phyloP scores from a whole-genome alignment of 495 filamentous ascomycete species.

The Aspergillus cavernicola region DNA sequence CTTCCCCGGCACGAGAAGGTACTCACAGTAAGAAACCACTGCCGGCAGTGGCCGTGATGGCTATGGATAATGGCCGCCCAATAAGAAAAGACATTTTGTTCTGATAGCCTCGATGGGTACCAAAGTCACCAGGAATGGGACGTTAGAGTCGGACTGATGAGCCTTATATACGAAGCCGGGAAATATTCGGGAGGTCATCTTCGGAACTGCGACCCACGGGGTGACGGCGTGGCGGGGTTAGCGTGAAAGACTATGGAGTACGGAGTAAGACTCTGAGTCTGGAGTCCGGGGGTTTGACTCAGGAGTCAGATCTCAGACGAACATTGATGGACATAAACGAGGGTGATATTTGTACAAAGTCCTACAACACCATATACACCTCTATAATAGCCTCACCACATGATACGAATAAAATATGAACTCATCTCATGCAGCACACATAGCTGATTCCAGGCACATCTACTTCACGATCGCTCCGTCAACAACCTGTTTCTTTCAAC shows the following conservation, averaged over 20 bases:
- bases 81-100: constrained; percentile 23
- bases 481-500: no score
- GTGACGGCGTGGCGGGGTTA: constrained; percentile 4
- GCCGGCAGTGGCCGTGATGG: constrained; percentile 39
- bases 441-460: no score
- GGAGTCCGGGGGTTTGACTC: background rate
- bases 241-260: background rate
- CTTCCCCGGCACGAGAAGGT: background rate
- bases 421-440: no score
- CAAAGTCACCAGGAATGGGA: background rate
- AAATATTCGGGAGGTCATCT: background rate
- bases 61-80: constrained; percentile 23
- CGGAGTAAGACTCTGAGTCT: background rate
- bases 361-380: no score
- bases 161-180: constrained; percentile 4
- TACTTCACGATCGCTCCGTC: no score
- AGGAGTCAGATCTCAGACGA: background rate
- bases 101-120: constrained; percentile 3
- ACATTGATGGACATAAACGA: no score
- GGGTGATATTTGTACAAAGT: no score
- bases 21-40: constrained; percentile 39
- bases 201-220: constrained; percentile 4
- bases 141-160: background rate
- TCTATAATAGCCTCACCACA: no score
- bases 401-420: no score